These are phyloP conservation scores for Zhuliangozyma blackwelliae DNA, from an alignment of 1,139 yeast genomes.

Conservation along the genomic window DNA sequence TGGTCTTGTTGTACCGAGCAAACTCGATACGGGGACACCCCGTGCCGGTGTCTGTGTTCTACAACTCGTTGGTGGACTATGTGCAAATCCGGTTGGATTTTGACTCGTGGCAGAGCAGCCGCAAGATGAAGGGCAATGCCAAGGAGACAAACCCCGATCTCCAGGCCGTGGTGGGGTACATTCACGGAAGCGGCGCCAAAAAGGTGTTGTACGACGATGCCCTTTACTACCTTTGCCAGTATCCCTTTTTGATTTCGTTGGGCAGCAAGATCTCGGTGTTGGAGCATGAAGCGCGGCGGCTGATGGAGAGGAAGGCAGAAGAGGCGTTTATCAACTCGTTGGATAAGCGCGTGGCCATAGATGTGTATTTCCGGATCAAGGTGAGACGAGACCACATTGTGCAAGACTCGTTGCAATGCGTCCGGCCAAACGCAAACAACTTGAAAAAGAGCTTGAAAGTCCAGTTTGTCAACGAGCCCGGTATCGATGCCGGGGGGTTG, in stretches of 20 bases:
- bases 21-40: conserved; percentile 37
- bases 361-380: conserved; percentile 62
- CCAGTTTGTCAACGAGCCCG: conserved; percentile 82
- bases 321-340: conserved; percentile 80
- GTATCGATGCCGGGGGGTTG: conserved; percentile 92
- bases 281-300: conserved; percentile 77
- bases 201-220: conserved; percentile 21
- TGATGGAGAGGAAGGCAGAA: conserved; percentile 85
- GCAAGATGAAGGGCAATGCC: conserved; percentile 7
- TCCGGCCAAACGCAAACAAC: conserved; percentile 55
- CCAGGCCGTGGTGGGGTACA: conserved; percentile 41
- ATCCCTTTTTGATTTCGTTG: conserved; percentile 75
- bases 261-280: conserved; percentile 78
- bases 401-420: conserved; percentile 69
- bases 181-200: conserved; percentile 34
- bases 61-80: conserved; percentile 78
- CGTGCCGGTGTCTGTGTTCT: conserved; percentile 54
- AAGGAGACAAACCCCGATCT: conserved; percentile 23
- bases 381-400: conserved; percentile 68
- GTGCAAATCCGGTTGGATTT: conserved; percentile 75
- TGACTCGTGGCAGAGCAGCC: conserved; percentile 67
- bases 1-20: conserved; percentile 53
- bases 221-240: conserved; percentile 66
- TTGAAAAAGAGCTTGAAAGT: conserved; percentile 72
- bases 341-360: conserved; percentile 56